These are phyloP conservation scores for Geotrichum bryndzae DNA, from an alignment of 1,139 yeast genomes.

Conservation along the genomic window DNA sequence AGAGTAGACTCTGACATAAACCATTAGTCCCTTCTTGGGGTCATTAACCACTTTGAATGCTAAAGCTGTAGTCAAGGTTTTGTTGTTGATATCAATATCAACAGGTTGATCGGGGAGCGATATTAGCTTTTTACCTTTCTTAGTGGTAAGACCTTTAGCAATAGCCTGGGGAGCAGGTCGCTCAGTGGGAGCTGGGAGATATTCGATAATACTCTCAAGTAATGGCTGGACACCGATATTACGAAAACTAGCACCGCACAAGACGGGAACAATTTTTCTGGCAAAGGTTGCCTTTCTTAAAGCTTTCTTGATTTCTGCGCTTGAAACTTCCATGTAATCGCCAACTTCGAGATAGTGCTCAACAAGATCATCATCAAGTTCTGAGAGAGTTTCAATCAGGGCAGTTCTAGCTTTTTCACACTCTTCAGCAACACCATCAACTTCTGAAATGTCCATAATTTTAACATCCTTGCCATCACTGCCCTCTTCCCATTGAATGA, in stretches of 20 bases:
- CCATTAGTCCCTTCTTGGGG: constrained; percentile 70
- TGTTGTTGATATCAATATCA: constrained; percentile 51
- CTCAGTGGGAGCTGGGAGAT: constrained; percentile 78
- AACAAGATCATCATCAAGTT: constrained; percentile 67
- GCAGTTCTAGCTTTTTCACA: constrained; percentile 60
- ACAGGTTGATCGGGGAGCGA: constrained; percentile 36
- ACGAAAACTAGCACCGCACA: constrained; percentile 88
- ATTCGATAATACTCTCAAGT: constrained; percentile 72
- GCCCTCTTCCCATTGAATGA: constrained; percentile 56
- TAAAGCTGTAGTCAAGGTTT: constrained; percentile 63
- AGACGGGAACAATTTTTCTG: constrained; percentile 62
- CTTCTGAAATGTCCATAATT: constrained; percentile 42
- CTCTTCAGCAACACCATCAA: constrained; percentile 41
- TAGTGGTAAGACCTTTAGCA: constrained; percentile 16
- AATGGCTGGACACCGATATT: constrained; percentile 95
- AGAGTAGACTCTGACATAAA: constrained; percentile 80
- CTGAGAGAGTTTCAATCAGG: constrained; percentile 76
- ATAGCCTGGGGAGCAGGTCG: constrained; percentile 48
- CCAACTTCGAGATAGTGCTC: constrained; percentile 57
- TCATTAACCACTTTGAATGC: constrained; percentile 91
- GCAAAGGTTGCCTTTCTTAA: constrained; percentile 57
- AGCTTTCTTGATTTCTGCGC: constrained; percentile 47
- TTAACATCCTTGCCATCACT: constrained; percentile 51
- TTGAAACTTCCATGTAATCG: constrained; percentile 56
- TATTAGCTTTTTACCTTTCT: constrained; percentile 31